Base-by-base conservation (phyloP, 805 yeast species). In the Ogataea paraovalis region DNA sequence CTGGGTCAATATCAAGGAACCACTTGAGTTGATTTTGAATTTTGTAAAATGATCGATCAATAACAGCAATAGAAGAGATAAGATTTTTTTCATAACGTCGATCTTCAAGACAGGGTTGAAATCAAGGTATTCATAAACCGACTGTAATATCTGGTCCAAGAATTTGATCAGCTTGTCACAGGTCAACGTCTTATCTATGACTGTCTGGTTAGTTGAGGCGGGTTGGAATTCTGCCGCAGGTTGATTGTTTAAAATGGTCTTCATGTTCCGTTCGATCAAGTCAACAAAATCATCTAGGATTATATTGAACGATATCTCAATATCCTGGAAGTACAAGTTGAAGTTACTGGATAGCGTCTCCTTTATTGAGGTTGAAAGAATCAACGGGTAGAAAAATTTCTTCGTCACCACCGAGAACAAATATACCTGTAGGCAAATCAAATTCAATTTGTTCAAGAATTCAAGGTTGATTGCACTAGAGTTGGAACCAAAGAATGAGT, bases 1-100 rank as follows among this genome's bases (percentile, higher is more conserved):
- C 57, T 84, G 86, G 0, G 96, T 87, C 13, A 88, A 76, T 13
- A 85, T 79, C 50, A 84, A 74, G 27, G 96, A 96, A 45, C 97
- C 98, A 6, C 82, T 79, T 1, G 89, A 81, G 56, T 80, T 86
- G 53, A 91, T 87, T 37, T 79, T 80, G 61, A 80, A 87, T 58
- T 82, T 85, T 50, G 82, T 82, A 63, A 84, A 83, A 61, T 91
- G 97, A 23, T 74, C 78, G 55, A 88, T 69, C 41, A 92, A 67
- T 39, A 79, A 71, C 23, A 73, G 73, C 55, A 85, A 74, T 36
- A 65, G 52, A 16, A 45, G 46, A n/a, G 53, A 48, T 12, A 62
- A 45, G 2, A 59, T 46, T 37, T 59, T 54, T 12, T 47, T 54
- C 34, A 61, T 50, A 16, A 62, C 41, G 20, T 57, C 59, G 16